phyloP scores from a whole-genome alignment of 2,329 filamentous ascomycete species.

The Colletotrichum lupini region DNA sequence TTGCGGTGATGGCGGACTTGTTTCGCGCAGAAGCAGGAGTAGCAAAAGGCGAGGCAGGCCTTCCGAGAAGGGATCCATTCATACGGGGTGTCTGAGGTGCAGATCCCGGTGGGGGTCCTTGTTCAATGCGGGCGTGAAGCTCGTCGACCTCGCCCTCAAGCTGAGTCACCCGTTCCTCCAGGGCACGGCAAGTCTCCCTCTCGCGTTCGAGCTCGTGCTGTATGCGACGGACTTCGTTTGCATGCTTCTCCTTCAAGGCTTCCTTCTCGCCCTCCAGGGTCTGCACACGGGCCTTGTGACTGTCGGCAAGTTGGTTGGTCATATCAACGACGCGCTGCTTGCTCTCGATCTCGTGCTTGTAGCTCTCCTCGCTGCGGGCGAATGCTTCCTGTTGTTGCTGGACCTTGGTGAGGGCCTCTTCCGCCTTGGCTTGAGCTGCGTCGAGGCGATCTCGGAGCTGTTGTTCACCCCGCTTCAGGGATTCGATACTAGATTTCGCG shows the following conservation, averaged over 20 bases:
- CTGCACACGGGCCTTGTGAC: slow-evolving; percentile 75
- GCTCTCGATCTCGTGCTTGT: slow-evolving; percentile 86
- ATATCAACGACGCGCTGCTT: slow-evolving; percentile 84
- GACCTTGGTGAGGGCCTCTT: slow-evolving; percentile 83
- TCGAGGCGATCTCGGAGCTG: slow-evolving; percentile 84
- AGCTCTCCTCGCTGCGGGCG: slow-evolving; percentile 84
- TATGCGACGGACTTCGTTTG: slow-evolving; percentile 67
- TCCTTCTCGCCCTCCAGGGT: slow-evolving; percentile 75
- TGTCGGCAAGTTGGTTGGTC: slow-evolving; percentile 80
- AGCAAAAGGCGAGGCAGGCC: slow-evolving; percentile 70
- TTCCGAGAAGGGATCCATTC: slow-evolving; percentile 65
- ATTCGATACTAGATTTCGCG: slow-evolving; percentile 78
- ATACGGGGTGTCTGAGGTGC: slow-evolving; percentile 70
- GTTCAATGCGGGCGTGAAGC: slow-evolving; percentile 60
- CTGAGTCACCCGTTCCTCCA: slow-evolving; percentile 61
- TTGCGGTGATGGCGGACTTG: slow-evolving; percentile 68
- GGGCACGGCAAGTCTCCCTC: slow-evolving; percentile 56
- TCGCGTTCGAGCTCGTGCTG: slow-evolving; percentile 68
- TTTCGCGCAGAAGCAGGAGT: slow-evolving; percentile 68
- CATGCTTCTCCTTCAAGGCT: slow-evolving; percentile 71
- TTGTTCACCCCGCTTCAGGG: slow-evolving; percentile 82
- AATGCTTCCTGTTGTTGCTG: slow-evolving; percentile 88
- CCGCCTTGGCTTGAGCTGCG: slow-evolving; percentile 86
- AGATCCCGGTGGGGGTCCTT: slow-evolving; percentile 56
- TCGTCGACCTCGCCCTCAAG: slow-evolving; percentile 66